These are phyloP conservation scores for Eucalyptus regnans DNA, from an alignment of 345 rosid genomes.

Conservation along the genomic window DNA sequence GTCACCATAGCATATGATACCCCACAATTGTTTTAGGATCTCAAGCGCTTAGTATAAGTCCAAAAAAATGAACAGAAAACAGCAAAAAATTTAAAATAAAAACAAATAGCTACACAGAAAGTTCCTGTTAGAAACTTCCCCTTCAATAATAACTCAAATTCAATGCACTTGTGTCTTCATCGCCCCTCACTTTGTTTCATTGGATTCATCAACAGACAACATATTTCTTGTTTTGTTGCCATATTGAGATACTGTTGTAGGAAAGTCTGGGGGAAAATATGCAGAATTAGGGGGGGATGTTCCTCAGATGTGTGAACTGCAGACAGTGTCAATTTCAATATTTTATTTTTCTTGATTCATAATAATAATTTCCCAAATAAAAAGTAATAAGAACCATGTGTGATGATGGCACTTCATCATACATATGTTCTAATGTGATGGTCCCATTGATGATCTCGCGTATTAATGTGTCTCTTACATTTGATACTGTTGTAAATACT, in stretches of 20 bases:
- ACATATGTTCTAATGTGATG: background rate
- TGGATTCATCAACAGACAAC: background rate
- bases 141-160: background rate
- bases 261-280: constrained; percentile 8
- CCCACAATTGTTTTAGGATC: constrained; percentile 18
- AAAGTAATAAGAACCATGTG: background rate
- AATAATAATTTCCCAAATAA: background rate
- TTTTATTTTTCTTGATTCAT: background rate
- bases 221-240: background rate
- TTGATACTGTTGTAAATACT: background rate
- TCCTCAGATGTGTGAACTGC: background rate
- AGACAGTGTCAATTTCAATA: background rate
- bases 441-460: background rate
- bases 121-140: background rate
- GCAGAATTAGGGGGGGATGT: background rate
- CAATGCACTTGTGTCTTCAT: background rate
- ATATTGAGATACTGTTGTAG: background rate
- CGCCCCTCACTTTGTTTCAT: constrained; percentile 3
- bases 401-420: background rate
- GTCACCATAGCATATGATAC: background rate
- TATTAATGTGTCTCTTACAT: background rate
- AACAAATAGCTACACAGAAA: background rate
- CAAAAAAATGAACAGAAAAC: background rate
- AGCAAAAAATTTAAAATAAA: background rate
- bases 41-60: constrained; percentile 1